Evolutionary conservation across 2,329 filamentous ascomycete genomes (phyloP).

Genomic region (Alternaria triticina): DNA sequence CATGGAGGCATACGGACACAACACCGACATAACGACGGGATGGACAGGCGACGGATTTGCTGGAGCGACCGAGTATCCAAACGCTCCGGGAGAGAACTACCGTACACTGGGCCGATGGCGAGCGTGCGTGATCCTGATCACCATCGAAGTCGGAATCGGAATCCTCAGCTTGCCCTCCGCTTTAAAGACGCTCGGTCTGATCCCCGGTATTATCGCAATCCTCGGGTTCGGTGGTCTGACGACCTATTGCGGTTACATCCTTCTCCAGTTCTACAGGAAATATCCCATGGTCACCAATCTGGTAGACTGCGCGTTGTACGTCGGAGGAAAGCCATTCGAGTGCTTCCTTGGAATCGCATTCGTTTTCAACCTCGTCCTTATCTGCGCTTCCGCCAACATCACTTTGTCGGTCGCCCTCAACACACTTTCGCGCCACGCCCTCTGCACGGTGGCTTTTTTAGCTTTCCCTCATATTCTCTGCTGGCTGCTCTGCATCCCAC

Average conservation of each 20-base stretch:
- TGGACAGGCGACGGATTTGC: constrained; percentile 32
- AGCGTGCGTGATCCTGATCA: constrained; percentile 39
- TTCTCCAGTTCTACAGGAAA: constrained; percentile 33
- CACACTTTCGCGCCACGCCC: constrained; percentile 65
- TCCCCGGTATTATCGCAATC: constrained; percentile 41
- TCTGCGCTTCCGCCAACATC: constrained; percentile 38
- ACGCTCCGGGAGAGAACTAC: constrained; percentile 29
- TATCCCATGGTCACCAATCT: constrained; percentile 40
- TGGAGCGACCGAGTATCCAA: constrained; percentile 31
- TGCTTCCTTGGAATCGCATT: constrained; percentile 33
- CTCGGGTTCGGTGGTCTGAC: constrained; percentile 34
- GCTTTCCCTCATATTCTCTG: constrained; percentile 66
- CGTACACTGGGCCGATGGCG: constrained; percentile 36
- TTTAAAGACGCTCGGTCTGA: constrained; percentile 35
- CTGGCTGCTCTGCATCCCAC: constrained; percentile 64
- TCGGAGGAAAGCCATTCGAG: constrained; percentile 36
- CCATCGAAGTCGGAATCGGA: constrained; percentile 40
- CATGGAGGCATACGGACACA: constrained; percentile 30
- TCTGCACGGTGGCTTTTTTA: constrained; percentile 70
- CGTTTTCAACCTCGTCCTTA: constrained; percentile 36
- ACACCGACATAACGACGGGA: constrained; percentile 31
- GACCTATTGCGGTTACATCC: constrained; percentile 36
- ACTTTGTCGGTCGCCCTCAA: constrained; percentile 66
- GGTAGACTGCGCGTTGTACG: constrained; percentile 37
- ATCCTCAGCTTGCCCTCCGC: constrained; percentile 37